Evolutionary conservation across 345 rosid genomes (phyloP).

Genomic region (Salix udensis): DNA sequence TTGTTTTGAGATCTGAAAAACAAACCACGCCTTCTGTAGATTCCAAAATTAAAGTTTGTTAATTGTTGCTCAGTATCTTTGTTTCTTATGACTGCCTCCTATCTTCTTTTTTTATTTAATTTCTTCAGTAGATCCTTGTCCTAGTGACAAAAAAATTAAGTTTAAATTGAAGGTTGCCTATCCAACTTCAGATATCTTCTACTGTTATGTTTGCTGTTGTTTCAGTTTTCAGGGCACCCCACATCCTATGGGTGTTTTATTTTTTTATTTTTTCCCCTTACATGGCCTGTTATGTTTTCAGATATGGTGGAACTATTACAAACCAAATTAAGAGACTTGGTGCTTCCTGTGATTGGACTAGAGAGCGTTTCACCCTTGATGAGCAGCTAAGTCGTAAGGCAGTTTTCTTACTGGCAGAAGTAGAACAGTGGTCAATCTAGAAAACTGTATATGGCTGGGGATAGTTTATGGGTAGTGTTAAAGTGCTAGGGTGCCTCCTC

Average conservation of each 20-base stretch:
- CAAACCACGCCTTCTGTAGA: no score
- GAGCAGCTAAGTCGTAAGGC: conserved; percentile 97
- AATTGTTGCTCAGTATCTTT: background rate
- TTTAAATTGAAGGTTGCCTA: no score
- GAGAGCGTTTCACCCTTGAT: conserved; percentile 92
- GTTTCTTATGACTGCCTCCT: background rate
- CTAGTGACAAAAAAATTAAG: no score
- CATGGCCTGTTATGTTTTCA: conserved; percentile 26
- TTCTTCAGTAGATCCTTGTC: no score
- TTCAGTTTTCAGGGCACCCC: background rate
- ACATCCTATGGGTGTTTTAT: background rate
- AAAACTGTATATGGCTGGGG: background rate
- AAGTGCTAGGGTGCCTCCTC: background rate
- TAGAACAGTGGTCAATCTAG: conserved; percentile 5
- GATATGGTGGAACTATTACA: conserved; percentile 92
- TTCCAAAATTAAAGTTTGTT: background rate
- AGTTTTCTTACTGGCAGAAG: conserved; percentile 38
- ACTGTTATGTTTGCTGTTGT: no score
- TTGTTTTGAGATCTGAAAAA: no score
- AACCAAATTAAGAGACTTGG: conserved; percentile 96
- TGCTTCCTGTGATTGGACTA: conserved; percentile 97
- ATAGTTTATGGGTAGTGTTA: background rate
- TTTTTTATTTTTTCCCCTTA: background rate
- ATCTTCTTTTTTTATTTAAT: no score
- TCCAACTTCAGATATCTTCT: no score